Base-by-base conservation (phyloP, 495 filamentous ascomycete species). In the Daldinia grandis region DNA sequence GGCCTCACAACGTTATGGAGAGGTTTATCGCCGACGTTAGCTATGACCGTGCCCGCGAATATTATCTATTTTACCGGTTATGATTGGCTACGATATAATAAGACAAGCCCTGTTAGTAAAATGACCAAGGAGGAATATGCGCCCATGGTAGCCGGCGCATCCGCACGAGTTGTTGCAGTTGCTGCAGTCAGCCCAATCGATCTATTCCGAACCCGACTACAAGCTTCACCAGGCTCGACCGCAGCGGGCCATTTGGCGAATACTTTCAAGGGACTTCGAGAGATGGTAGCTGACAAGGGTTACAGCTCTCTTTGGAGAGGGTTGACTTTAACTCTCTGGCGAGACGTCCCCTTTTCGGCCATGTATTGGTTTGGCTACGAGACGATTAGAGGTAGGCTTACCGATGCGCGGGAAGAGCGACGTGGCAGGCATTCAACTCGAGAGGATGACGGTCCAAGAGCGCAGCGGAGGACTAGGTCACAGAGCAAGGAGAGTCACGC, bases 21-120 rank as follows among this genome's bases (percentile, higher is more conserved):
- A 37, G 95, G 95, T 5, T 85, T 99, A 2, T 94, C 91, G 19
- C 93, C 96, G 9, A 99, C 96, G 1, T 80, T 99, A 44, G 86
- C 92, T 72, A 99, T 99, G 95, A 90, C 95, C 3, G 87, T 99
- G 31, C 95, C 95, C 0, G 93, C 88, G 37, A 99, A 99, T 78
- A 94, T 99, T 66, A 98, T 99, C 65, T 99, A 99, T 80, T 97
- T 98, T 73, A 95, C 95, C 33, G 95, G 95, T n/a, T 99, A 99
- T 78, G 95, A 99, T 74, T 95, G 92, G 89, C 80, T 99, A 65
- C 90, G 95, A 14, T 89, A 81, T 24, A 91, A 91, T 74, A 81
- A 83, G 1, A 77, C 78, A 38, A 93, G 90, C 59, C 94, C 92
- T 0, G 85, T 97, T 66, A 83, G 84, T 53, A 82, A 81, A 31